Conservation (phyloP, 2,329 filamentous ascomycete genomes). For the Trichoderma sp. region DNA sequence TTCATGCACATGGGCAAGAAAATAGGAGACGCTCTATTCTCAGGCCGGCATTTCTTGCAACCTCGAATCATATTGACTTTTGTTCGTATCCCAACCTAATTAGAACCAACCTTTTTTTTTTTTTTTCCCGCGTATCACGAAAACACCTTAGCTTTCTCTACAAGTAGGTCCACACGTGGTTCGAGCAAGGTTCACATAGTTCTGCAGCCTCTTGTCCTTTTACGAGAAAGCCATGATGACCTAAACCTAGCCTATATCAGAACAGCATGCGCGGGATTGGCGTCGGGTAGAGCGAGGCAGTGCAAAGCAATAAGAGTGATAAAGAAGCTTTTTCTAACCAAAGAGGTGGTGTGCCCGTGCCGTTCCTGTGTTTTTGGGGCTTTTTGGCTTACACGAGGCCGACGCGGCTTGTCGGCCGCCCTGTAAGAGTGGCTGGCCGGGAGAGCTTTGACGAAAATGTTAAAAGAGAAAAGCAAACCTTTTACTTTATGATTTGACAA, state of each 20-base stretch:
- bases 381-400: not conserved
- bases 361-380: not conserved
- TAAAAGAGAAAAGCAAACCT: not conserved
- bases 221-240: constrained; percentile 8
- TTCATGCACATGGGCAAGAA: not conserved
- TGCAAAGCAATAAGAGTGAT: not conserved
- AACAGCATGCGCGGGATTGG: constrained; percentile 14
- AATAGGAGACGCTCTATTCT: not conserved
- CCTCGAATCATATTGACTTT: not conserved
- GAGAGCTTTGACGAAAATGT: not conserved
- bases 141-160: not conserved
- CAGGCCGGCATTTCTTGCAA: not conserved
- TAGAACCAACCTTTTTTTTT: not conserved
- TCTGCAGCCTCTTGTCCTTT: not conserved
- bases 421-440: not conserved
- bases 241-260: not conserved
- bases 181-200: not conserved
- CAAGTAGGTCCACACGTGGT: not conserved
- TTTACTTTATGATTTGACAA: not conserved
- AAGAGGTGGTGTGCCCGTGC: not conserved
- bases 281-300: constrained; percentile 15
- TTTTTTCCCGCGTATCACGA: not conserved
- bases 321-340: constrained; percentile 3
- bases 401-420: not conserved
- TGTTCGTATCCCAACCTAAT: not conserved